Percentiles rank a stretch among this genome's conserved stretches.
These are phyloP conservation scores for Talaromyces amestolkiae DNA, from an alignment of 2,329 filamentous ascomycete species.

Conservation along the genomic window DNA sequence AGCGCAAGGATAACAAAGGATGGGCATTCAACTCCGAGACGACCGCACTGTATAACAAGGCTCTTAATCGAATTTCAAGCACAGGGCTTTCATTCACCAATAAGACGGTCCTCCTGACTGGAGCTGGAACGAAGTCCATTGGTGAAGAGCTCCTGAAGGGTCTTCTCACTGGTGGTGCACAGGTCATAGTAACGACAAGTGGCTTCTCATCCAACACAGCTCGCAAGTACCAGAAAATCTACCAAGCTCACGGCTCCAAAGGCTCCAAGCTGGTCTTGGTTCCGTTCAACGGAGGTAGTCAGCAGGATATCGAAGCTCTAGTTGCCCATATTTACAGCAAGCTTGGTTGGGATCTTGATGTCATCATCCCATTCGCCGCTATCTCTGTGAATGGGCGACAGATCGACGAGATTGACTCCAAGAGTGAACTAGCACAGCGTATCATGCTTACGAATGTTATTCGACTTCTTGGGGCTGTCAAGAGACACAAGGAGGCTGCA, in stretches of 20 bases:
- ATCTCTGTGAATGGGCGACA: slow-evolving; percentile 97
- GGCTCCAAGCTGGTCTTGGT: slow-evolving; percentile 97
- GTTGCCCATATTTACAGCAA: slow-evolving; percentile 94
- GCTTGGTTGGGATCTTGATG: slow-evolving; percentile 97
- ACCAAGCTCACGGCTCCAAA: slow-evolving; percentile 84
- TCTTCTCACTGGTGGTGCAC: slow-evolving; percentile 91
- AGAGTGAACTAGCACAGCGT: slow-evolving; percentile 93
- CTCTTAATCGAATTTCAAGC: slow-evolving; percentile 74
- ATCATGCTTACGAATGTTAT: slow-evolving; percentile 98
- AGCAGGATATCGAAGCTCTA: slow-evolving; percentile 69
- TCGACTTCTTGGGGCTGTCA: slow-evolving; percentile 84
- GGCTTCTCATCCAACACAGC: slow-evolving; percentile 95
- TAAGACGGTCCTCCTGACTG: slow-evolving; percentile 97
- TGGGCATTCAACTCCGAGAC: neutral
- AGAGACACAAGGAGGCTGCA: slow-evolving; percentile 80
- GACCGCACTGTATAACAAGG: neutral
- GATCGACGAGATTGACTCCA: slow-evolving; percentile 93
- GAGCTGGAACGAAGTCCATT: slow-evolving; percentile 94
- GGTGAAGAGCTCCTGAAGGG: slow-evolving; percentile 95
- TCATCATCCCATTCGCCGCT: slow-evolving; percentile 90
- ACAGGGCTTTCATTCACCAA: slow-evolving; percentile 73
- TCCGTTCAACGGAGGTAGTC: slow-evolving; percentile 97
- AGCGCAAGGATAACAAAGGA: neutral
- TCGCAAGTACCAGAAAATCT: slow-evolving; percentile 99
- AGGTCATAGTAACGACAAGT: slow-evolving; percentile 93